Evolutionary conservation across 192 early-diverging fungal genomes (phyloP).

Genomic region (Coemansia erecta): DNA sequence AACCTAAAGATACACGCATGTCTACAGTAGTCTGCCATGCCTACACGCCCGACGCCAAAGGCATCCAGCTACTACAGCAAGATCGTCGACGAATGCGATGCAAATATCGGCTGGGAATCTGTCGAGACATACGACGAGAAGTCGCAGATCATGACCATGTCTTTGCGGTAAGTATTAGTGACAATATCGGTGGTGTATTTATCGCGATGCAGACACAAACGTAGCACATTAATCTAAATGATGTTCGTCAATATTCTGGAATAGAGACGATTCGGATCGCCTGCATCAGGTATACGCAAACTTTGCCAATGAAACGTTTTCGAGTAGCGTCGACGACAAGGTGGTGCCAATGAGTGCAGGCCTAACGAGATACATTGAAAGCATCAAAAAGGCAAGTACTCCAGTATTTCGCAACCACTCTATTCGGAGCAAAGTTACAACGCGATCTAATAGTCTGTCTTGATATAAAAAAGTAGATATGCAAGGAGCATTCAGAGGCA

Average conservation of each 20-base stretch:
- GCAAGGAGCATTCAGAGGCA: slow-evolving; percentile 13
- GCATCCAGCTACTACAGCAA: slow-evolving; percentile 27
- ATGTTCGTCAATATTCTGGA: not conserved
- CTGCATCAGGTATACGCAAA: slow-evolving; percentile 22
- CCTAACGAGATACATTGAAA: slow-evolving; percentile 18
- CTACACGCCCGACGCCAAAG: not conserved
- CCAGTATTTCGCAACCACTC: not conserved
- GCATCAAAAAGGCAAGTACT: slow-evolving; percentile 19
- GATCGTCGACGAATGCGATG: slow-evolving; percentile 34
- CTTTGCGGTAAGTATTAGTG: slow-evolving; percentile 16
- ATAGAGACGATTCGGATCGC: slow-evolving; percentile 25
- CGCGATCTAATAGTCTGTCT: not conserved
- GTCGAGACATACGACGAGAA: slow-evolving; percentile 30
- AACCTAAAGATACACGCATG: too few relatives aligned
- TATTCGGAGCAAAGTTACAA: not conserved
- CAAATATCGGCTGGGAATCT: slow-evolving; percentile 23
- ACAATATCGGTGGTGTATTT: too few relatives aligned
- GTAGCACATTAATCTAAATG: too few relatives aligned
- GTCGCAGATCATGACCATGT: slow-evolving; percentile 16
- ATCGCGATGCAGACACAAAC: too few relatives aligned
- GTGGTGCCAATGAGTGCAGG: slow-evolving; percentile 19
- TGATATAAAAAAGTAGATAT: slow-evolving; percentile 15
- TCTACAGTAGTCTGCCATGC: too few relatives aligned
- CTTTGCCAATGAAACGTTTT: slow-evolving; percentile 24
- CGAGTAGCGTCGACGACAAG: slow-evolving; percentile 24